Conservation (phyloP, 2,329 filamentous ascomycete genomes). For the Harringtonia aguacate region DNA sequence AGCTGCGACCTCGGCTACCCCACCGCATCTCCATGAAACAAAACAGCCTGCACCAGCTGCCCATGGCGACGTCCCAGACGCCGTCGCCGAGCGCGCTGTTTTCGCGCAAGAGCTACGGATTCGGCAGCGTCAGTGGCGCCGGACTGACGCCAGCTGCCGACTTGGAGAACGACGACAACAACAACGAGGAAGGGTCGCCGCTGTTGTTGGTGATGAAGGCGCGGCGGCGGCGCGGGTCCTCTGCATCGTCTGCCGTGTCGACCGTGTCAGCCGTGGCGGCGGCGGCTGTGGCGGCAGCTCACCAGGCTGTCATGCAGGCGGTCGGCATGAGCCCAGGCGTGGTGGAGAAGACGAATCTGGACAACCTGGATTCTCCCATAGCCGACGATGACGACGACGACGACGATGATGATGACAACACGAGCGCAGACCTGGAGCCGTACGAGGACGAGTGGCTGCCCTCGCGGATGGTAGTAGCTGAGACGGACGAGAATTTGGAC, state of each 20-base stretch:
- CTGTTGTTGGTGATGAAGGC: slow-evolving; percentile 4
- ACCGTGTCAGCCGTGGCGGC: background rate
- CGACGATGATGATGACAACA: background rate
- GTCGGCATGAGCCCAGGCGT: background rate
- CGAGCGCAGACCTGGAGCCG: background rate
- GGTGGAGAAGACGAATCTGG: background rate
- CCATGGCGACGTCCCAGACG: slow-evolving; percentile 5
- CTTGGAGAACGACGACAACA: background rate
- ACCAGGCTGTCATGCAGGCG: slow-evolving; percentile 5
- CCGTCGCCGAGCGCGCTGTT: slow-evolving; percentile 4
- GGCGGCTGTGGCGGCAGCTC: background rate
- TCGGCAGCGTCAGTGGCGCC: background rate
- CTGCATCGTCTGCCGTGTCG: slow-evolving; percentile 5
- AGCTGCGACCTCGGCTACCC: background rate
- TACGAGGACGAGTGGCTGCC: background rate
- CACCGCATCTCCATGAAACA: slow-evolving; percentile 4
- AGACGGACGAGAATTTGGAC: background rate
- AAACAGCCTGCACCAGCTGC: slow-evolving; percentile 13
- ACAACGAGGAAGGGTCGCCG: slow-evolving; percentile 5
- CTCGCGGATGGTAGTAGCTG: too few species aligned
- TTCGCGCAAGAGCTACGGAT: slow-evolving; percentile 3
- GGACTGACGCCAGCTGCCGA: background rate
- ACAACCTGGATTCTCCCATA: too few species aligned
- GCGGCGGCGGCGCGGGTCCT: background rate
- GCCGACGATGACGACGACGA: background rate